Conservation (phyloP, 441 rosid species). For the Kokia cookei region DNA sequence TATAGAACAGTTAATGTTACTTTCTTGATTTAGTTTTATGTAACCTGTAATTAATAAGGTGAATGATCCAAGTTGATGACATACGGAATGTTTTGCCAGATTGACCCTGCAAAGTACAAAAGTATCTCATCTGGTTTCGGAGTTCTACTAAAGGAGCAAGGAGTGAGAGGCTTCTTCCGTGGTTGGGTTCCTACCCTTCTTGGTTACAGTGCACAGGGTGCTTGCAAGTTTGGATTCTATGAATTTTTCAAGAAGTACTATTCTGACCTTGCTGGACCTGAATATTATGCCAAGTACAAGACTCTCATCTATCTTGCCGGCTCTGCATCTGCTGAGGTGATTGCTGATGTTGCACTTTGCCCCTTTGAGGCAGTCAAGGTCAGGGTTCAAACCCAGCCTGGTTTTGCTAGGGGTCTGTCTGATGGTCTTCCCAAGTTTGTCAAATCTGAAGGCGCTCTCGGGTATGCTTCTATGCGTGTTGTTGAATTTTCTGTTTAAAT, state of each 20-base stretch:
- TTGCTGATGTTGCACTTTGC: slow-evolving; percentile 96
- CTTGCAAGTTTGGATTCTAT: slow-evolving; percentile 97
- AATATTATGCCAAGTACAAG: slow-evolving; percentile 76
- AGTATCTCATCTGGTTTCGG: slow-evolving; percentile 96
- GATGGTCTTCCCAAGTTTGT: slow-evolving; percentile 98
- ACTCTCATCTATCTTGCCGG: slow-evolving; percentile 98
- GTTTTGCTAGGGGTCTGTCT: slow-evolving; percentile 87
- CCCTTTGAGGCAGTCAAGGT: slow-evolving; percentile 99
- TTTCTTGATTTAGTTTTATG: not conserved
- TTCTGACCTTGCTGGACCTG: slow-evolving; percentile 93
- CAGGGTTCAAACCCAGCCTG: slow-evolving; percentile 98
- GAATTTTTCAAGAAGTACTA: slow-evolving; percentile 94
- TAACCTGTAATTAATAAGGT: not conserved
- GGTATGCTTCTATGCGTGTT: slow-evolving; percentile 44
- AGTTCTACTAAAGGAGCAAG: slow-evolving; percentile 82
- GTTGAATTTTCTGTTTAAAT: not conserved
- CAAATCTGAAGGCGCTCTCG: slow-evolving; percentile 78
- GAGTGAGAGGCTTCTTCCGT: slow-evolving; percentile 80
- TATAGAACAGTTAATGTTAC: not conserved
- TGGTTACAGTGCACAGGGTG: slow-evolving; percentile 99
- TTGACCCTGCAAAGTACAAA: slow-evolving; percentile 94
- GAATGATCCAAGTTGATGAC: slow-evolving; percentile 4
- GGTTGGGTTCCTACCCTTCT: slow-evolving; percentile 98
- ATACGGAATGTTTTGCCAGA: slow-evolving; percentile 37
- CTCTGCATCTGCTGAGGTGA: slow-evolving; percentile 98